Percentiles rank a stretch among this genome's conserved stretches.
Evolutionary conservation across 805 yeast genomes (phyloP).

Genomic region (Spathaspora girioi): DNA sequence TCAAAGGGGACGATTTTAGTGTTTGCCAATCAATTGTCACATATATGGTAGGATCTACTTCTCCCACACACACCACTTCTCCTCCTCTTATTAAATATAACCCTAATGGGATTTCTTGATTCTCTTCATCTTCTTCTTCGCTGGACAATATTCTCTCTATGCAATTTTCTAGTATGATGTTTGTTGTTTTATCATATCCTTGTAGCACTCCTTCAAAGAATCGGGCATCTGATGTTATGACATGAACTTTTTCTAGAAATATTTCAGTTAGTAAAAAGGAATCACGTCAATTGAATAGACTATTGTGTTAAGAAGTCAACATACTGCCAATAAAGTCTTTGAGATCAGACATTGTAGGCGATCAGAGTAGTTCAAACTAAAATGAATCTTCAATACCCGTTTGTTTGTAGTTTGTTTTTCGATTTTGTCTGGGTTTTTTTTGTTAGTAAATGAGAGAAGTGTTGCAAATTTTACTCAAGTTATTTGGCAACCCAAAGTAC

Average conservation of each 20-base stretch:
- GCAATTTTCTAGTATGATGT: conserved; percentile 51
- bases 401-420: not conserved
- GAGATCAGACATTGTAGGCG: conserved; percentile 24
- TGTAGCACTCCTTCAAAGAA: conserved; percentile 39
- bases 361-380: not conserved
- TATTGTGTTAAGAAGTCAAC: conserved; percentile 12
- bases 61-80: conserved; percentile 53
- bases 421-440: not conserved
- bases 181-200: conserved; percentile 66
- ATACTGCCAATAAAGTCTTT: conserved; percentile 30
- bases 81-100: conserved; percentile 57
- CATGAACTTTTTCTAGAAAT: conserved; percentile 33
- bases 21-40: conserved; percentile 38
- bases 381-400: not conserved
- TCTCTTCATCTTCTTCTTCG: conserved; percentile 37
- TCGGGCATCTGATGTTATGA: conserved; percentile 42
- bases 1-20: conserved; percentile 28
- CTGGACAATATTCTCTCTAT: conserved; percentile 47
- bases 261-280: conserved; percentile 15
- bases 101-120: conserved; percentile 43
- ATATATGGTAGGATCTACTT: conserved; percentile 43
- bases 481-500: not conserved
- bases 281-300: not conserved
- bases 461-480: not conserved
- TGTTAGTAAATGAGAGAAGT: not conserved